Conservation (phyloP, 2,329 filamentous ascomycete genomes). For the Dothideomycetes sp. region DNA sequence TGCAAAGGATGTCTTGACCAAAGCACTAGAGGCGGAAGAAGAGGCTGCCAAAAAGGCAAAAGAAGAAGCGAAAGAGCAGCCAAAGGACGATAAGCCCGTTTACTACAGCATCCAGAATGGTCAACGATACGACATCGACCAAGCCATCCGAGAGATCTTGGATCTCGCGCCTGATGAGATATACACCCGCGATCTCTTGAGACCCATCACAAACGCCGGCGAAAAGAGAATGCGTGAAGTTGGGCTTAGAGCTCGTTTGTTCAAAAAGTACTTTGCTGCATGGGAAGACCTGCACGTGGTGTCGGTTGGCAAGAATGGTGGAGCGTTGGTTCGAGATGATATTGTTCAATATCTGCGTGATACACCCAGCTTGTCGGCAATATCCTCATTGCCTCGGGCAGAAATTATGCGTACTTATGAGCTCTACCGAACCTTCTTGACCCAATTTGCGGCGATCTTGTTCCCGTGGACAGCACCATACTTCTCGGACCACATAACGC, state of each 20-base stretch:
- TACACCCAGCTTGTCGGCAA: slow-evolving; percentile 9
- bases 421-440: slow-evolving; percentile 29
- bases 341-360: slow-evolving; percentile 28
- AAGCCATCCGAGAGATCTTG: slow-evolving; percentile 13
- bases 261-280: slow-evolving; percentile 28
- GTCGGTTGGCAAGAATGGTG: slow-evolving; percentile 17
- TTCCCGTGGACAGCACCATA: slow-evolving; percentile 31
- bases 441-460: slow-evolving; percentile 26
- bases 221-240: slow-evolving; percentile 28
- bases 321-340: slow-evolving; percentile 28
- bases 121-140: slow-evolving; percentile 5
- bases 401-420: slow-evolving; percentile 32
- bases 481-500: slow-evolving; percentile 33
- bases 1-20: slow-evolving; percentile 5
- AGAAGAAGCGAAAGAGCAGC: slow-evolving; percentile 8
- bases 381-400: slow-evolving; percentile 14
- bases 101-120: slow-evolving; percentile 7
- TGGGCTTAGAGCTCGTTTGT: slow-evolving; percentile 29
- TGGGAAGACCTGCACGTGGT: slow-evolving; percentile 29
- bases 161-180: slow-evolving; percentile 22
- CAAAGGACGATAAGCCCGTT: slow-evolving; percentile 2
- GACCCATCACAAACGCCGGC: slow-evolving; percentile 26
- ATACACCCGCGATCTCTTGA: slow-evolving; percentile 24
- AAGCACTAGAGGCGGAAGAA: background rate
- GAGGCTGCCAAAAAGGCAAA: slow-evolving; percentile 5